A percentile compares a stretch with the other conserved stretches of the same genome.
phyloP scores from a whole-genome alignment of 257 asterid species.

The Solanum etuberosum region DNA sequence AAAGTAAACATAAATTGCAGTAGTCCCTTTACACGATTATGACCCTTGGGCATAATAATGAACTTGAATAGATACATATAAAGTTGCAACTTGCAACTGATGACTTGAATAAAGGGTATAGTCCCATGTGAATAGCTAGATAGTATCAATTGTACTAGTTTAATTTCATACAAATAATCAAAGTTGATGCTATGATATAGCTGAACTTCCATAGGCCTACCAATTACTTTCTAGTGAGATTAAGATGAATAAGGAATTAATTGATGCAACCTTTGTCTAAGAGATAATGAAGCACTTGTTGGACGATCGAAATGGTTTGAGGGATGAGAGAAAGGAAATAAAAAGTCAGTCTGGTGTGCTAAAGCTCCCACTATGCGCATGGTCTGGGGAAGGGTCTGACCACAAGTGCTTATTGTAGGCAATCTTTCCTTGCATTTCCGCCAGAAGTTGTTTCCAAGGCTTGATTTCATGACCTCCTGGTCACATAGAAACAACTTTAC shows the following conservation, averaged over 20 bases:
- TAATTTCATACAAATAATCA: neutral
- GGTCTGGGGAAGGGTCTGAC: too few species aligned
- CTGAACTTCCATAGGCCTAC: neutral
- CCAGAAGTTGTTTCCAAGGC: too few species aligned
- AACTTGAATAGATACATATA: neutral
- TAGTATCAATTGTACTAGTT: neutral
- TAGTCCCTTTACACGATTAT: too few species aligned
- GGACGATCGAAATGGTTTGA: neutral
- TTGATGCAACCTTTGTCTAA: neutral
- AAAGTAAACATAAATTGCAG: too few species aligned
- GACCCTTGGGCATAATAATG: neutral
- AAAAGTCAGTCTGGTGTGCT: too few species aligned
- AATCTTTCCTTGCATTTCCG: too few species aligned
- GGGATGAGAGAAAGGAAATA: neutral
- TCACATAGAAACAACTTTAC: too few species aligned
- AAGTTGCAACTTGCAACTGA: neutral
- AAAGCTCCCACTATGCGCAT: too few species aligned
- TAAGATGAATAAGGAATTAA: neutral
- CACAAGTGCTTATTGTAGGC: too few species aligned
- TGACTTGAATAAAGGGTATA: neutral
- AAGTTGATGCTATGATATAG: too few species aligned
- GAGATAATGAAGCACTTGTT: neutral
- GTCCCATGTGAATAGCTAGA: neutral
- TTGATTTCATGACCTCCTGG: too few species aligned
- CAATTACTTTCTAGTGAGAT: neutral